phyloP scores from a whole-genome alignment of 768 basidiomycete genomes.

The Panus rudis region DNA sequence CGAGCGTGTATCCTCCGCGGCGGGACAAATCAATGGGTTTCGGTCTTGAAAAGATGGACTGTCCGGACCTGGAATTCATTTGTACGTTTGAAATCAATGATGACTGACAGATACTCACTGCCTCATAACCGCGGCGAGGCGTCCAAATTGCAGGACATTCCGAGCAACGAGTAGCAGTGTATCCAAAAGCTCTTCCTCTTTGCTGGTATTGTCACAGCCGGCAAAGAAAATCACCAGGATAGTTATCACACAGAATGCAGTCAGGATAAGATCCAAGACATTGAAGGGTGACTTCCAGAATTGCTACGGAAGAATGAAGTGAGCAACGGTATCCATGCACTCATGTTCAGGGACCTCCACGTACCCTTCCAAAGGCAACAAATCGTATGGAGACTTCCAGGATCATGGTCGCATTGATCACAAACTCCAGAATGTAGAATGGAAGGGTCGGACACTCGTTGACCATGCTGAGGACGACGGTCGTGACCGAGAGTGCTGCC shows the following conservation, averaged over 20 bases:
- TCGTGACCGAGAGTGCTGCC: slow-evolving; percentile 82
- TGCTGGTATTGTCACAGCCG: slow-evolving; percentile 75
- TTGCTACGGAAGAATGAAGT: slow-evolving; percentile 49
- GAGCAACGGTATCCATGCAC: background rate
- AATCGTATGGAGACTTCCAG: slow-evolving; percentile 88
- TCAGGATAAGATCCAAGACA: slow-evolving; percentile 81
- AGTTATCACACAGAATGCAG: slow-evolving; percentile 84
- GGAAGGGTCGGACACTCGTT: slow-evolving; percentile 83
- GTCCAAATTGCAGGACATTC: slow-evolving; percentile 88
- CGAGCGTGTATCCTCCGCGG: slow-evolving; percentile 57
- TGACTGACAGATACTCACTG: slow-evolving; percentile 52
- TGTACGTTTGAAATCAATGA: background rate
- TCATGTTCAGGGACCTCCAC: slow-evolving; percentile 22
- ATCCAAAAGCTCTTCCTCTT: slow-evolving; percentile 92
- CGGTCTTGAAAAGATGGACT: slow-evolving; percentile 82
- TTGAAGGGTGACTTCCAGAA: slow-evolving; percentile 97
- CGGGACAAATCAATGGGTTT: slow-evolving; percentile 82
- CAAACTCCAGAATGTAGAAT: slow-evolving; percentile 85
- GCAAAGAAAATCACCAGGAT: slow-evolving; percentile 83
- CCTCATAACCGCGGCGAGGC: slow-evolving; percentile 88
- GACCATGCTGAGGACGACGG: slow-evolving; percentile 74
- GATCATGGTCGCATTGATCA: slow-evolving; percentile 90
- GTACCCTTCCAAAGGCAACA: slow-evolving; percentile 86
- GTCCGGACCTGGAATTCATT: slow-evolving; percentile 55
- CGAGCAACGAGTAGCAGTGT: slow-evolving; percentile 87